A percentile compares a stretch with the other conserved stretches of the same genome.
Conservation (phyloP, 129 eudicot genomes). For the Pseudognaphalium luteoalbum region DNA sequence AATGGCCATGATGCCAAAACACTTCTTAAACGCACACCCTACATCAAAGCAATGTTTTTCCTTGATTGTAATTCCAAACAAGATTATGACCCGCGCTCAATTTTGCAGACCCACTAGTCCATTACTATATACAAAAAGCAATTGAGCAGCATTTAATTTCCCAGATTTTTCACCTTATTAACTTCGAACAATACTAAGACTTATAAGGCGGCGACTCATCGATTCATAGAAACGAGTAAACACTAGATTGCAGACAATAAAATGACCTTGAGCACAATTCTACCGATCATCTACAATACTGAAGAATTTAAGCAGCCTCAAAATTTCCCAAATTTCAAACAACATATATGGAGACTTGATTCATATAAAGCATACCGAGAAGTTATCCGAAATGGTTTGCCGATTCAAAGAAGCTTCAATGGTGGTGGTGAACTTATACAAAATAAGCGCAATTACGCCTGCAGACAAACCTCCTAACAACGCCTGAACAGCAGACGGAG, state of each 20-base stretch:
- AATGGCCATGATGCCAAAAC: not conserved
- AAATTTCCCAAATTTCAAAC: not conserved
- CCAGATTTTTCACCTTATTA: not conserved
- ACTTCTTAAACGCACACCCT: not conserved
- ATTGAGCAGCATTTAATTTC: slow-evolving; percentile 1
- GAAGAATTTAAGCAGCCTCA: not conserved
- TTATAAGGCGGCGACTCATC: not conserved
- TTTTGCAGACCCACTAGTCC: not conserved
- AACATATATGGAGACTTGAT: not conserved
- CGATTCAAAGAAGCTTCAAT: slow-evolving; percentile 84
- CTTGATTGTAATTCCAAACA: not conserved
- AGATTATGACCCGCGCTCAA: not conserved
- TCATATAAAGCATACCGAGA: slow-evolving; percentile 58
- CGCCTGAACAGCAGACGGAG: slow-evolving; percentile 81
- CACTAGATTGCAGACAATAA: no score
- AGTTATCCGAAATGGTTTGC: slow-evolving; percentile 74
- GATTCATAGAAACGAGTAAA: no score
- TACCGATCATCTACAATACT: not conserved
- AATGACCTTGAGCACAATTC: no score
- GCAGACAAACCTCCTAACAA: slow-evolving; percentile 87
- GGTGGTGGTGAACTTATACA: slow-evolving; percentile 80
- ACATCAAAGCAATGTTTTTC: not conserved
- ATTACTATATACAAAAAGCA: not conserved
- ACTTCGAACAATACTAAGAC: slow-evolving; percentile 3
- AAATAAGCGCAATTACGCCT: slow-evolving; percentile 78